phyloP scores from a whole-genome alignment of 805 yeast species.

The Saturnispora quitensis region DNA sequence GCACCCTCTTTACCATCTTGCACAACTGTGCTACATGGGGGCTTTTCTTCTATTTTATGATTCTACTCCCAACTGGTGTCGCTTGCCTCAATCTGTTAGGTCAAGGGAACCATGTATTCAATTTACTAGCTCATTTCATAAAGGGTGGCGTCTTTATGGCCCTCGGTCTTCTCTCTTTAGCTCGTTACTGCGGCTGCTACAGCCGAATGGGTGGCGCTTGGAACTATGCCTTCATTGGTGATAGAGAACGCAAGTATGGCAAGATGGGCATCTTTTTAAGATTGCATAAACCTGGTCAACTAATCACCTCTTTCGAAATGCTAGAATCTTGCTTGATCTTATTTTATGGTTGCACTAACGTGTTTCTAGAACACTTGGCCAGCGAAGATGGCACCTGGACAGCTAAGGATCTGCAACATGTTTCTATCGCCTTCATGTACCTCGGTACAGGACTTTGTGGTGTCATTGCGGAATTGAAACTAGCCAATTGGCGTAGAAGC shows the following conservation, averaged over 20 bases:
- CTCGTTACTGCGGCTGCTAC: conserved; percentile 82
- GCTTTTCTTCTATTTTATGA: conserved; percentile 48
- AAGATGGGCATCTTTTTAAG: conserved; percentile 26
- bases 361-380: conserved; percentile 84
- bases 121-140: conserved; percentile 87
- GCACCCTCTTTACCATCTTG: conserved; percentile 27
- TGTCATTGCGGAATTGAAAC: conserved; percentile 61
- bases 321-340: conserved; percentile 72
- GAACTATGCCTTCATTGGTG: conserved; percentile 41
- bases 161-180: conserved; percentile 71
- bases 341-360: conserved; percentile 82
- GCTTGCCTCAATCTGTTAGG: conserved; percentile 70
- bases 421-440: conserved; percentile 81
- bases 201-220: conserved; percentile 79
- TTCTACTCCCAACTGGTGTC: conserved; percentile 45
- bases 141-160: conserved; percentile 85
- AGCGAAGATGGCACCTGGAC: conserved; percentile 75
- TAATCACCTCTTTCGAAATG: conserved; percentile 69
- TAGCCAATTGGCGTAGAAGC: conserved; percentile 47
- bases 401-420: conserved; percentile 85
- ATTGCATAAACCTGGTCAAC: conserved; percentile 31
- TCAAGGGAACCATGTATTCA: conserved; percentile 57
- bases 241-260: background rate
- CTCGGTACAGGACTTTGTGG: conserved; percentile 94
- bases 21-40: conserved; percentile 55